phyloP scores from a whole-genome alignment of 2,329 filamentous ascomycete genomes.

The Nemania sp. region DNA sequence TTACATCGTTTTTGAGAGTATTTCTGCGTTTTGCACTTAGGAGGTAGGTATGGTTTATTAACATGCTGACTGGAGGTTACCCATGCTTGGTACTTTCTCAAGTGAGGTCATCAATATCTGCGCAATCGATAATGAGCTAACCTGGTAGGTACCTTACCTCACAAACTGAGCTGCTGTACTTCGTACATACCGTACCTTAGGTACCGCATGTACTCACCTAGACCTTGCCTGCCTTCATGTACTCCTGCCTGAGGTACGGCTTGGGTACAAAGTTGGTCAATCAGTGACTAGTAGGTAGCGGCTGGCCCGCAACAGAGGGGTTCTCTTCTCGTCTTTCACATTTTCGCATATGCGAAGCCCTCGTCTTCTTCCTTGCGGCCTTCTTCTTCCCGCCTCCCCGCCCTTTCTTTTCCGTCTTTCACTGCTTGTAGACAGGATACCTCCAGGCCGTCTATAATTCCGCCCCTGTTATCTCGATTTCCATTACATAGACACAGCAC shows the following conservation, averaged over 20 bases:
- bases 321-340: neutral
- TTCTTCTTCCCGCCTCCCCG: neutral
- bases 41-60: too few relatives aligned
- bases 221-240: neutral
- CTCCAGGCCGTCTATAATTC: neutral
- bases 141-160: constrained; percentile 21
- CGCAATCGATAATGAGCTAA: constrained; percentile 29
- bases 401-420: neutral
- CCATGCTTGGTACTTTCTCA: neutral
- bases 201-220: too few relatives aligned
- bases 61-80: too few relatives aligned
- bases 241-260: neutral
- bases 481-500: neutral
- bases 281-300: neutral
- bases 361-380: neutral
- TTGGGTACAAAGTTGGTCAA: neutral
- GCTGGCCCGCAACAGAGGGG: constrained; percentile 8
- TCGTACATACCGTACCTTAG: too few relatives aligned
- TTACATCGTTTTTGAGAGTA: too few relatives aligned
- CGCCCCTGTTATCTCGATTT: constrained; percentile 1
- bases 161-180: neutral
- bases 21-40: too few relatives aligned
- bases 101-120: constrained; percentile 31
- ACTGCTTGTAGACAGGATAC: neutral
- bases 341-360: constrained; percentile 4